A percentile compares a stretch with the other conserved stretches of the same genome.
These are phyloP conservation scores for Suillus weaverae DNA, from an alignment of 768 basidiomycete species.

Conservation along the genomic window DNA sequence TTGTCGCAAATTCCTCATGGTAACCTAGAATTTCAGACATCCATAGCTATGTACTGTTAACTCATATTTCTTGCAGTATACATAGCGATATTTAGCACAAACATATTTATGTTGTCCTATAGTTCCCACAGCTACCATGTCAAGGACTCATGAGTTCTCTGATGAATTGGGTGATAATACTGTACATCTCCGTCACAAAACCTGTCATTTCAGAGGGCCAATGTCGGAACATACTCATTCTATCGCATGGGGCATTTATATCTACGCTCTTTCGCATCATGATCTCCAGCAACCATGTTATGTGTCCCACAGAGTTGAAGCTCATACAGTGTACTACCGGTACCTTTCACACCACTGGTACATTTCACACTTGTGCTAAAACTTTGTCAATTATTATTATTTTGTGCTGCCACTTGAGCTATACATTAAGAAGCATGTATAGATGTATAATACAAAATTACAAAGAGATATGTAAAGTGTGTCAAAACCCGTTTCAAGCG, in stretches of 20 bases:
- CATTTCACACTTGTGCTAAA: conserved; percentile 1
- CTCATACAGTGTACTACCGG: background rate
- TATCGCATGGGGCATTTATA: conserved; percentile 70
- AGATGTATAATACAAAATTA: background rate
- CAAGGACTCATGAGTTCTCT: no score
- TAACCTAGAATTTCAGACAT: no score
- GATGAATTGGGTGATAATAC: conserved; percentile 42
- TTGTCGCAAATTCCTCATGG: no score
- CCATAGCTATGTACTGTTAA: no score
- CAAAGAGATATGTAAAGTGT: background rate
- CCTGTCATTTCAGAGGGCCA: conserved; percentile 31
- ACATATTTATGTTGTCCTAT: no score
- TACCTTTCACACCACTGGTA: background rate
- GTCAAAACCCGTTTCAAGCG: background rate
- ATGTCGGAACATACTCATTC: conserved; percentile 47
- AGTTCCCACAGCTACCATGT: no score
- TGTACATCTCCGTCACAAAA: conserved; percentile 23
- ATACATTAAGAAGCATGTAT: background rate
- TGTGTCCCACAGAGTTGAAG: conserved; percentile 32
- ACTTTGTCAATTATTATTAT: background rate
- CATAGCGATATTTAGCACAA: no score
- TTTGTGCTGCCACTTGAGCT: background rate
- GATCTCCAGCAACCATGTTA: conserved; percentile 40
- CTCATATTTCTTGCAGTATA: no score
- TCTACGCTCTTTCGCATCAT: conserved; percentile 49